These are phyloP conservation scores for Suhomyces prunicola DNA, from an alignment of 805 yeast genomes.

Conservation along the genomic window DNA sequence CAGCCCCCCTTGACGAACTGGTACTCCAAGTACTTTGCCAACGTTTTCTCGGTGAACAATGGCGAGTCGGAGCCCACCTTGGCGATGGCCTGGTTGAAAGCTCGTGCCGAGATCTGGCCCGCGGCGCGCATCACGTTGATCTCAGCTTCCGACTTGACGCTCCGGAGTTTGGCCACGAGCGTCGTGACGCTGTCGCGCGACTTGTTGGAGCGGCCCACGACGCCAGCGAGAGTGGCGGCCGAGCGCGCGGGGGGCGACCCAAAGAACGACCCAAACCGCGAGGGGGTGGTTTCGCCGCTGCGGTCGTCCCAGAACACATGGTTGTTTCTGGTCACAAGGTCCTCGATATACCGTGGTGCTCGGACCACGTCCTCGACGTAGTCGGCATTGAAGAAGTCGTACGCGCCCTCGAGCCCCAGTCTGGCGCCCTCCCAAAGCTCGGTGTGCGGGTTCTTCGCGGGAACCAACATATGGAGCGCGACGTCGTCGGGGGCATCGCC, in stretches of 20 bases:
- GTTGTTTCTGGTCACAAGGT: slow-evolving; percentile 47
- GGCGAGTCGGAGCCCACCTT: slow-evolving; percentile 41
- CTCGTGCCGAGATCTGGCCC: slow-evolving; percentile 76
- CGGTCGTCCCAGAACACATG: slow-evolving; percentile 55
- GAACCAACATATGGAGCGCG: slow-evolving; percentile 76
- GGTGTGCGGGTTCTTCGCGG: slow-evolving; percentile 67
- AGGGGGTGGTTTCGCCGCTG: slow-evolving; percentile 5
- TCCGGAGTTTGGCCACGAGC: slow-evolving; percentile 50
- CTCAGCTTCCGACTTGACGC: slow-evolving; percentile 74
- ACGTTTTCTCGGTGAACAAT: slow-evolving; percentile 69
- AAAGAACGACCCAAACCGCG: slow-evolving; percentile 20
- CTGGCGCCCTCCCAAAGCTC: slow-evolving; percentile 97
- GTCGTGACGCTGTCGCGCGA: slow-evolving; percentile 42
- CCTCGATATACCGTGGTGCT: slow-evolving; percentile 42
- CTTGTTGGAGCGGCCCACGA: slow-evolving; percentile 26
- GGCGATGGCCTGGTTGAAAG: slow-evolving; percentile 79
- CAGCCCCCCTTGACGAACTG: slow-evolving; percentile 85
- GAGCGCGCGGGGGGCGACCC: not conserved
- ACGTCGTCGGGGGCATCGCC: slow-evolving; percentile 45
- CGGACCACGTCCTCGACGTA: slow-evolving; percentile 52
- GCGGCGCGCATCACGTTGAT: slow-evolving; percentile 77
- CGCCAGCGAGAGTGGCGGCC: slow-evolving; percentile 14
- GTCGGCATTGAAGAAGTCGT: slow-evolving; percentile 86
- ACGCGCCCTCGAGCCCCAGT: slow-evolving; percentile 81
- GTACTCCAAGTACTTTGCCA: slow-evolving; percentile 79